These are phyloP conservation scores for Phytophthora pinifolia DNA, from an alignment of 352 stramenopile species.

Conservation along the genomic window DNA sequence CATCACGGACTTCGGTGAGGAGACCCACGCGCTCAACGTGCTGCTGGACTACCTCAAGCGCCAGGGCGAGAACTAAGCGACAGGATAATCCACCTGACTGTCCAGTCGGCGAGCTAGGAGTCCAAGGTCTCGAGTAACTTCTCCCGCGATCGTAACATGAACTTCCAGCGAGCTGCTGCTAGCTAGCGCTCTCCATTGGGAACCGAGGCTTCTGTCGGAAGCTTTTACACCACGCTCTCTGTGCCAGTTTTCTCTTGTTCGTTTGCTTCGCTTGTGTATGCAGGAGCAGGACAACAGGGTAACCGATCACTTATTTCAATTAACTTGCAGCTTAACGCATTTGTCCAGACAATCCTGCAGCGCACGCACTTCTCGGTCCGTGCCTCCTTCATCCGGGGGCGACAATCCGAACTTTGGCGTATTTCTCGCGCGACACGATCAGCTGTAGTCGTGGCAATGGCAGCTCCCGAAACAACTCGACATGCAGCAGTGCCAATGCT, in stretches of 20 bases:
- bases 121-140: conserved; percentile 23
- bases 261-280: not conserved
- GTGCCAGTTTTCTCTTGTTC: conserved; percentile 3
- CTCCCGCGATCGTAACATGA: conserved; percentile 31
- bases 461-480: not conserved
- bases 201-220: conserved; percentile 42
- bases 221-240: conserved; percentile 33
- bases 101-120: conserved; percentile 24
- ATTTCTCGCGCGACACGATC: conserved; percentile 11
- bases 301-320: conserved; percentile 13
- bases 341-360: conserved; percentile 14
- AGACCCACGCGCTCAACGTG: conserved; percentile 97
- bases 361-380: conserved; percentile 8
- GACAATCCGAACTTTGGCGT: conserved; percentile 13
- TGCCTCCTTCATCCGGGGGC: conserved; percentile 24
- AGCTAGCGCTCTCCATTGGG: conserved; percentile 22
- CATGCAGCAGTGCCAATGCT: not conserved
- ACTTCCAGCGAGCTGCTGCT: conserved; percentile 16
- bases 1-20: conserved; percentile 99
- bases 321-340: conserved; percentile 23
- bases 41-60: conserved; percentile 99
- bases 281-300: conserved; percentile 8
- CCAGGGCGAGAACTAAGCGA: conserved; percentile 86
- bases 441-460: conserved; percentile 1
- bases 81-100: not conserved